Base-by-base conservation (phyloP, 139 green algal species). In the Closterium sp. region DNA sequence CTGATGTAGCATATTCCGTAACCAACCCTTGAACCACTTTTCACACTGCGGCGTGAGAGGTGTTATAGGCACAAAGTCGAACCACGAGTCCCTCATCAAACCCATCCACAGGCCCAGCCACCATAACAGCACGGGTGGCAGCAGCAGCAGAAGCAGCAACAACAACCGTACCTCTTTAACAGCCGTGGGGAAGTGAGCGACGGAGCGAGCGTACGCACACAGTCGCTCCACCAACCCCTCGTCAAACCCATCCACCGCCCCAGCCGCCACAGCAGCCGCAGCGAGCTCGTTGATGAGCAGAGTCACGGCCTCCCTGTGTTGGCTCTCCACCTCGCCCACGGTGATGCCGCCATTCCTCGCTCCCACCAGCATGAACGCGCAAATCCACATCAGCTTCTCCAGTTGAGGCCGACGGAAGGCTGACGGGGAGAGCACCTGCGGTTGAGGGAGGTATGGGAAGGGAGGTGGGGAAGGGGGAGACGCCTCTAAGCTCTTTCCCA, bases 321-420 rank as follows among this genome's bases (percentile, higher is more conserved):
- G 31, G 2, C 24, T 88, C 94, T 98, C 97, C 17, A 99, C 98
- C 62, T 98, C 96, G 0, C 98, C 98, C 31, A 99, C 97, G 24
- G 79, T 98, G 73, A 91, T 92, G 24, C 95, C 96, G 31, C 94
- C 93, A 94, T 99, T 95, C 89, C 95, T 95, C 11, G 96, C 96
- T 1, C 98, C 98, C n/a, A 99, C 95, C 70, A 99, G 90, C 98
- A 99, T 99, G 93, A 99, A 98, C 1, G 97, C 96, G 86, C 96
- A 97, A 90, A 99, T 99, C 98, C 98, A 99, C 27, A 99, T 97
- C n/a, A 99, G 96, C 96, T 99, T 99, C 94, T 99, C 98, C 79
- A 99, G 96, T 98, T 99, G 99, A 10, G 95, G 86, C 89, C 28
- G 21, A 7, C 32, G 32, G 50, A 92, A 92, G 31, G 90, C 89